Evolutionary conservation across 2,329 filamentous ascomycete species (phyloP), one percentile per base, ranked within the genome.

Genomic region (Neonectria ditissima): DNA sequence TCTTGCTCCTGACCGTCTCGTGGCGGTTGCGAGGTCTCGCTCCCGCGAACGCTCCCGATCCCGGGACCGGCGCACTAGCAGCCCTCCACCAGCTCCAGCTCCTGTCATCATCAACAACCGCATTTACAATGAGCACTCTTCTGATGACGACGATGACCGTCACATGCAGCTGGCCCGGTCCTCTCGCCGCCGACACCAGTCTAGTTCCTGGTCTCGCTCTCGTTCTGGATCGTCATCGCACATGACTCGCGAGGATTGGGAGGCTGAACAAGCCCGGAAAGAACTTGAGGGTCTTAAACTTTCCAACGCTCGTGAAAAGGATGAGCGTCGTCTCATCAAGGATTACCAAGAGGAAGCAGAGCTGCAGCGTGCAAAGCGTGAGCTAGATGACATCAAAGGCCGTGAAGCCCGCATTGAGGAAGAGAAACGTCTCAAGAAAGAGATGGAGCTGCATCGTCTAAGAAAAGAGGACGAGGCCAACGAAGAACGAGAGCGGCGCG

Each of bases 21-120:
- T 80, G 45, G 84, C 81, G 41, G 76, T 81, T 37, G 77, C 81
- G 20, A 79, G 82, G 37, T 72, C 80, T 41, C 73, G 74, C 14
- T 80, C 78, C 10, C 75, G 73, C 16, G 75, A 77, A 28, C 81
- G 81, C 22, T 85, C 84, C 20, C 82, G 81, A 22, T 84, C 83
- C 18, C 80, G 80, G 24, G 83, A 86, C 65, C 81, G 83, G 34
- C 80, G 80, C 18, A 79, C 80, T 11, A 79, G 75, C 63, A 81
- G 82, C 22, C 80, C 80, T 7, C 73, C 70, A 45, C 72, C 64
- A 6, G 34, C 34, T 37, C 51, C 60, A 4, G 44, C 55, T 28
- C 84, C 86, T 1, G 80, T 89, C 51, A 83, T 89, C 55, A 88
- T 89, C 73, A 86, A 87, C 72, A 88, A 87, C 74, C 80, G 80